A percentile compares a stretch with the other conserved stretches of the same genome.
phyloP scores from a whole-genome alignment of 257 asterid species.

The Ilex aquifolium region DNA sequence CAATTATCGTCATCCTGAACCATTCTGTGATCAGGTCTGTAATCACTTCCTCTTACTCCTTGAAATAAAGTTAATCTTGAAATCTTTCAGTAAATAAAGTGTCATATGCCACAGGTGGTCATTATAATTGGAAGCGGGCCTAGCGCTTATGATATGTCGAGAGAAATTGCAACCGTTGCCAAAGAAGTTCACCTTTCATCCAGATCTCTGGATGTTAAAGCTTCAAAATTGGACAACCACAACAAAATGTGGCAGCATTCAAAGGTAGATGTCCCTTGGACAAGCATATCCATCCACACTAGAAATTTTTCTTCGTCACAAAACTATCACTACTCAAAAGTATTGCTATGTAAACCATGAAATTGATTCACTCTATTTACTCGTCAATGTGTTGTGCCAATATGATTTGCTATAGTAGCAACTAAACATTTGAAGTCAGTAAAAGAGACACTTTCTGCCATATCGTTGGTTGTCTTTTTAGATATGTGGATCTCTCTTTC shows the following conservation, averaged over 20 bases:
- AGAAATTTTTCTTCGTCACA: no score
- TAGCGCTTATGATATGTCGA: conserved; percentile 87
- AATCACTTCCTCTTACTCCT: conserved; percentile 24
- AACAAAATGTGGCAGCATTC: conserved; percentile 12
- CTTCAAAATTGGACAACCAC: background rate
- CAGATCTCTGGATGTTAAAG: conserved; percentile 30
- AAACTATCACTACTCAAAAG: background rate
- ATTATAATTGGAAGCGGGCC: conserved; percentile 79
- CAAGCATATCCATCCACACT: no score
- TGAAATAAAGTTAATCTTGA: background rate
- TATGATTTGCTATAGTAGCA: background rate
- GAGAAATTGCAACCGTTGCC: conserved; percentile 68
- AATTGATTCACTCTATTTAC: background rate
- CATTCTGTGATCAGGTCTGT: conserved; percentile 71
- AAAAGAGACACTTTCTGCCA: no score
- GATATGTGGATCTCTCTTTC: no score
- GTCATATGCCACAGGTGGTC: conserved; percentile 44
- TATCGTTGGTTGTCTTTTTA: no score
- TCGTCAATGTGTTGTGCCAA: background rate
- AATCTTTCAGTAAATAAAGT: no score
- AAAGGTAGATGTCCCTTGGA: conserved; percentile 6
- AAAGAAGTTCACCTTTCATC: conserved; percentile 82
- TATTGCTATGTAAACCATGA: background rate
- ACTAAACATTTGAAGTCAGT: no score
- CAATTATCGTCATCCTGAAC: conserved; percentile 85